Conservation (phyloP, 768 basidiomycete genomes). For the Podaxis sp. region DNA sequence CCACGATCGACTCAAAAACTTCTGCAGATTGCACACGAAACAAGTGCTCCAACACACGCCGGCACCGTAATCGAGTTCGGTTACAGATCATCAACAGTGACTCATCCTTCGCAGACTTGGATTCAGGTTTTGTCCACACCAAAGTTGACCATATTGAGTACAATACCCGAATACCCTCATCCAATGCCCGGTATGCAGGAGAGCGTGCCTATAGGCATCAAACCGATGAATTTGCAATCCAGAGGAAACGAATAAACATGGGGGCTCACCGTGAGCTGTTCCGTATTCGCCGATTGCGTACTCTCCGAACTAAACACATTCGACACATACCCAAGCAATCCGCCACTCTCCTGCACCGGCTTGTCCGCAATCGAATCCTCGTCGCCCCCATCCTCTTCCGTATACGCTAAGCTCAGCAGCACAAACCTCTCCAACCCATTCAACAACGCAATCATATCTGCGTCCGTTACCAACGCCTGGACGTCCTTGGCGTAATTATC, state of each 20-base stretch:
- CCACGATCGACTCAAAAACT: slow-evolving; percentile 79
- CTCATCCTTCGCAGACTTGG: slow-evolving; percentile 60
- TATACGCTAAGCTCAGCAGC: slow-evolving; percentile 65
- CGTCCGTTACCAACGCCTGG: slow-evolving; percentile 61
- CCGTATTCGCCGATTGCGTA: slow-evolving; percentile 41
- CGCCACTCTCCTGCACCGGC: slow-evolving; percentile 48
- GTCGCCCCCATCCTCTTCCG: slow-evolving; percentile 41
- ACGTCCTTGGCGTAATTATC: slow-evolving; percentile 40
- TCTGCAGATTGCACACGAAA: slow-evolving; percentile 80
- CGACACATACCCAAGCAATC: slow-evolving; percentile 87
- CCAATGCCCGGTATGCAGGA: slow-evolving; percentile 73
- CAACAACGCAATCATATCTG: slow-evolving; percentile 81
- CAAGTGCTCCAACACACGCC: slow-evolving; percentile 79
- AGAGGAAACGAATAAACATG: background rate
- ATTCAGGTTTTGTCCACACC: slow-evolving; percentile 43
- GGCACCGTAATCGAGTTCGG: slow-evolving; percentile 66
- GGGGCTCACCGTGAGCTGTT: slow-evolving; percentile 53
- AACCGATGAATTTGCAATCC: background rate
- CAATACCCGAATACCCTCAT: slow-evolving; percentile 78
- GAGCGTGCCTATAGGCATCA: slow-evolving; percentile 53
- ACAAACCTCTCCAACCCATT: slow-evolving; percentile 83
- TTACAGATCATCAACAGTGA: slow-evolving; percentile 64
- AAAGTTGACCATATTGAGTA: slow-evolving; percentile 73
- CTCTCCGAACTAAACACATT: slow-evolving; percentile 86
- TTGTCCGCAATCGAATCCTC: slow-evolving; percentile 55